phyloP scores from a whole-genome alignment of 192 early-diverging fungal species.

The Dissophora globulifera region DNA sequence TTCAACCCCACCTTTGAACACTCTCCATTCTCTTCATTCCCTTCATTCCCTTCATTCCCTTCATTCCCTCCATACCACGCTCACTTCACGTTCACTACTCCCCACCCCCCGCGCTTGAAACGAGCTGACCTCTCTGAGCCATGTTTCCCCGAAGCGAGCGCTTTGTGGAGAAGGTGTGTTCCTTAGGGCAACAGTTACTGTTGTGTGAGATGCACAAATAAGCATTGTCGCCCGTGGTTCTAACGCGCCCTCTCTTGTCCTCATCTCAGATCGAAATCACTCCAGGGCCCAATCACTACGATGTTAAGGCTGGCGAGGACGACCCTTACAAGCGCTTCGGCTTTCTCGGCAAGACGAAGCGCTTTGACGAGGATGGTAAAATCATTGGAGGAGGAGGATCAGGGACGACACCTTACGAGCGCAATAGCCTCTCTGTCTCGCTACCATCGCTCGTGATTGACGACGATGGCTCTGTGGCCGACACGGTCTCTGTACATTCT shows the following conservation, averaged over 20 bases:
- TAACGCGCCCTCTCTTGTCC: neutral
- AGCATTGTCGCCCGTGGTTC: too few species aligned
- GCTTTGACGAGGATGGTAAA: conserved; percentile 19
- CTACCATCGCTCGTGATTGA: conserved; percentile 40
- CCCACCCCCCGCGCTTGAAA: neutral
- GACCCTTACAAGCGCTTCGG: conserved; percentile 49
- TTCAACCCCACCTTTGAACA: too few species aligned
- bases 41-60: too few species aligned
- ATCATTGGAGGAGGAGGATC: conserved; percentile 2
- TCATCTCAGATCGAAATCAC: conserved; percentile 35
- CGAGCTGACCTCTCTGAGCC: too few species aligned
- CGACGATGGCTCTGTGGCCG: conserved; percentile 11
- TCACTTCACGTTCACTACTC: conserved; percentile 4
- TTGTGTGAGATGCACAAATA: too few species aligned
- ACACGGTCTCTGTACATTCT: conserved; percentile 36
- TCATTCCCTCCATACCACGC: too few species aligned
- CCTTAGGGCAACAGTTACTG: neutral
- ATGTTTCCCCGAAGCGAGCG: conserved; percentile 53
- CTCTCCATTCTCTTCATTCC: too few species aligned
- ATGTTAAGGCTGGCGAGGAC: conserved; percentile 29
- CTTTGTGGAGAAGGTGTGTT: conserved; percentile 49
- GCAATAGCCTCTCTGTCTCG: conserved; percentile 11
- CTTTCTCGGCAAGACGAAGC: conserved; percentile 47
- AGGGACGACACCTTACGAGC: conserved; percentile 19
- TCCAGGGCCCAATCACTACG: conserved; percentile 48